A percentile compares a stretch with the other conserved stretches of the same genome.
Evolutionary conservation across 2,329 filamentous ascomycete genomes (phyloP).

Genomic region (Cytospora paraplurivora): DNA sequence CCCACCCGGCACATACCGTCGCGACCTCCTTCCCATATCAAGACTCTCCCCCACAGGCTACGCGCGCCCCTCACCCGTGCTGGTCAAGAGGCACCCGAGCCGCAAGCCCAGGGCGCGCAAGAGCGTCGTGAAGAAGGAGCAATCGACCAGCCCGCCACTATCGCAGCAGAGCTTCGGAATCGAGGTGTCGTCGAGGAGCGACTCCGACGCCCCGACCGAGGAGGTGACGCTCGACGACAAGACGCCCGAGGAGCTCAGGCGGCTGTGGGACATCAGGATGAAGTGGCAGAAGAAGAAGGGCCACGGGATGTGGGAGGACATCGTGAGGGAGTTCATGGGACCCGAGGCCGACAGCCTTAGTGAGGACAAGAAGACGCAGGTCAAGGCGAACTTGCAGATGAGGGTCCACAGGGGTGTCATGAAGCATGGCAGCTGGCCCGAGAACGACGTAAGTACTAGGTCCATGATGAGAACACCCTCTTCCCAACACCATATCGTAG

Average conservation of each 20-base stretch:
- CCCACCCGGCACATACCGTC: constrained; percentile 14
- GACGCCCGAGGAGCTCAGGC: constrained; percentile 51
- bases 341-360: constrained; percentile 59
- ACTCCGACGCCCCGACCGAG: constrained; percentile 11
- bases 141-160: constrained; percentile 14
- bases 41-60: constrained; percentile 18
- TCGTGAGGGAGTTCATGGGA: constrained; percentile 47
- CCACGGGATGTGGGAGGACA: constrained; percentile 61
- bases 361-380: constrained; percentile 53
- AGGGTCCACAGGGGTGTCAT: constrained; percentile 54
- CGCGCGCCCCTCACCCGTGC: constrained; percentile 3
- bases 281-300: constrained; percentile 50
- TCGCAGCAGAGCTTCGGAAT: background rate
- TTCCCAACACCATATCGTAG: background rate
- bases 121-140: constrained; percentile 12
- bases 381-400: constrained; percentile 59
- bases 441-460: constrained; percentile 49
- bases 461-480: background rate
- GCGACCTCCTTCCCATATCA: constrained; percentile 18
- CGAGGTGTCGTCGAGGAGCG: background rate
- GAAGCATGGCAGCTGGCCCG: constrained; percentile 52
- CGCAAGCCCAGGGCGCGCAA: constrained; percentile 18
- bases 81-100: constrained; percentile 16
- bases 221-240: constrained; percentile 44
- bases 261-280: constrained; percentile 53